Conservation (phyloP, 805 yeast genomes). For the Candida boidinii region DNA sequence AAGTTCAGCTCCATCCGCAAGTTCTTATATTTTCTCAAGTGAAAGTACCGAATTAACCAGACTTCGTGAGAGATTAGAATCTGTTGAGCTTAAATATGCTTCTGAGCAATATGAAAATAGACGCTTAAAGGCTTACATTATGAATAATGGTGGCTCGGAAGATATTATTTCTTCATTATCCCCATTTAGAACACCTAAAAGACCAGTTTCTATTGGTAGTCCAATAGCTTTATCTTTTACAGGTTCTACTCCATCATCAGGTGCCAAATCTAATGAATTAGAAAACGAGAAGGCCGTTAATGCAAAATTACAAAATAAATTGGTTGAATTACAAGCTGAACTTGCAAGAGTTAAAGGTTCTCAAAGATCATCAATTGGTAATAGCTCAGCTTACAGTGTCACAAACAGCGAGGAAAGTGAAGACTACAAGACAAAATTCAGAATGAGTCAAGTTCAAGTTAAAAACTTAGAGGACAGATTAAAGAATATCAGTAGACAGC, state of each 20-base stretch:
- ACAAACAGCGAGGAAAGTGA: too few relatives aligned
- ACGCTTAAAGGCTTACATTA: conserved; percentile 33
- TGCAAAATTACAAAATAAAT: conserved; percentile 22
- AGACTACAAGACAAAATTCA: conserved; percentile 36
- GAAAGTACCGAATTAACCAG: conserved; percentile 51
- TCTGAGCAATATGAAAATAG: conserved; percentile 55
- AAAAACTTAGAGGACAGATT: conserved; percentile 31
- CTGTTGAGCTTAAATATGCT: too few relatives aligned
- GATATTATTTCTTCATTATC: too few relatives aligned
- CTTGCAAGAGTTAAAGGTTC: conserved; percentile 22
- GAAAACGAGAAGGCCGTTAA: conserved; percentile 20
- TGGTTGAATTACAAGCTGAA: conserved; percentile 26
- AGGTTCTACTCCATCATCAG: too few relatives aligned
- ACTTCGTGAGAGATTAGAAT: too few relatives aligned
- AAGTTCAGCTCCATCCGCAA: not conserved
- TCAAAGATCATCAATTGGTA: conserved; percentile 25
- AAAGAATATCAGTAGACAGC: too few relatives aligned
- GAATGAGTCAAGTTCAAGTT: conserved; percentile 35
- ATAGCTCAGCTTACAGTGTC: too few relatives aligned
- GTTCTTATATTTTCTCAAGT: conserved; percentile 28
- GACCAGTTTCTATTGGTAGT: too few relatives aligned
- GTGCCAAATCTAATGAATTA: conserved; percentile 9
- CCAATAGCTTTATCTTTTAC: too few relatives aligned
- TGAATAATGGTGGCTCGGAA: conserved; percentile 23
- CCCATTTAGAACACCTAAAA: too few relatives aligned